phyloP scores from a whole-genome alignment of 2,329 filamentous ascomycete genomes.

The Exutisphaerella laricina region DNA sequence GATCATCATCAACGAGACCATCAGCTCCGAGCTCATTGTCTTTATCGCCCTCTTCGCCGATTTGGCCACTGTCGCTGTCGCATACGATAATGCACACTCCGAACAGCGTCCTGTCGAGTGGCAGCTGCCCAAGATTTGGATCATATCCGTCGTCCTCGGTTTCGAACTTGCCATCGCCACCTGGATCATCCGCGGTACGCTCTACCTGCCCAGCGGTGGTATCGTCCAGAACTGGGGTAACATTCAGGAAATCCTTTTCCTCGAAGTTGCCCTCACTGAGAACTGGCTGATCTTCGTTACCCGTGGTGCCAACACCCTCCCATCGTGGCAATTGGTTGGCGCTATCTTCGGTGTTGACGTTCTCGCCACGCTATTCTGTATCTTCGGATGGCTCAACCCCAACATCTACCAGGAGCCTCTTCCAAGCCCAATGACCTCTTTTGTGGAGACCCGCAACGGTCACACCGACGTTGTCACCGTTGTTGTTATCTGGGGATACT shows the following conservation, averaged over 20 bases:
- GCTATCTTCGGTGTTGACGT: conserved; percentile 68
- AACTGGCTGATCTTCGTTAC: conserved; percentile 53
- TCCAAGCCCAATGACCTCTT: conserved; percentile 38
- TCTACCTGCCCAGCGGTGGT: conserved; percentile 65
- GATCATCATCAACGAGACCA: conserved; percentile 74
- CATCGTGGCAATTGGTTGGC: conserved; percentile 66
- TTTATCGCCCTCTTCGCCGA: conserved; percentile 76
- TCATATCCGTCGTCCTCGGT: conserved; percentile 66
- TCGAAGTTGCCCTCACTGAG: conserved; percentile 49
- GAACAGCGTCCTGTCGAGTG: conserved; percentile 71
- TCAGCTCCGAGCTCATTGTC: conserved; percentile 66
- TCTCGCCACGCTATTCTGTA: conserved; percentile 65
- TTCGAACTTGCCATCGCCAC: conserved; percentile 62
- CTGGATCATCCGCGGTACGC: conserved; percentile 66
- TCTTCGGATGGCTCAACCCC: conserved; percentile 69
- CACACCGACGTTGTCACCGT: conserved; percentile 59
- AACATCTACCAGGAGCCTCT: conserved; percentile 37
- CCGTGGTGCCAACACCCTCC: conserved; percentile 62
- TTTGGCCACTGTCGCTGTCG: conserved; percentile 71
- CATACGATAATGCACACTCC: conserved; percentile 73
- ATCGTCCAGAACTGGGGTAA: conserved; percentile 69
- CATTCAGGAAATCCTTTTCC: conserved; percentile 62
- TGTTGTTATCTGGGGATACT: conserved; percentile 60
- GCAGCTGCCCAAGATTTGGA: conserved; percentile 77
- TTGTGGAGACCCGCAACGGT: conserved; percentile 36